Evolutionary conservation across 1,284 basidiomycete genomes (phyloP), one percentile per base, ranked within the genome.

Genomic region (Trametes polyzona): DNA sequence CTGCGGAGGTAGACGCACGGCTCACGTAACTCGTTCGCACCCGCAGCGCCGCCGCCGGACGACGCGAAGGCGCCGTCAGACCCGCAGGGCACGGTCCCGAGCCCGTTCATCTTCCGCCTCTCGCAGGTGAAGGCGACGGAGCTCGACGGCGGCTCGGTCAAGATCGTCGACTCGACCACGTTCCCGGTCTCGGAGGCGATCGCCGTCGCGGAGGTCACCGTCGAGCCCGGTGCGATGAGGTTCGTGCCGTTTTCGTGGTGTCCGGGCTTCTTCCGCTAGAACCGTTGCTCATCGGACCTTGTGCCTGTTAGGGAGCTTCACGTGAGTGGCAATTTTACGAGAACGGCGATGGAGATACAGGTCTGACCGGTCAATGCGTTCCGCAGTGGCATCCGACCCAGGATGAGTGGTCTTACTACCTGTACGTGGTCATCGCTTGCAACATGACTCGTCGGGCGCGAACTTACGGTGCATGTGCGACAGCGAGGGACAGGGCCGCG

Each of bases 361-460:
- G 41, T 24, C 48, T 43, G 23, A 33, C 3, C 24, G 40, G 4
- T 33, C 21, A 47, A 30, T 57, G 27, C 51, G 27, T 33, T 16
- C 27, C 6, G 14, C 55, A 90, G 83, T 91, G 88, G 87, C 88
- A 90, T 68, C 87, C 87, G 4, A 88, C 84, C 23, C 77, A 86
- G 67, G 81, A 83, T 62, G 86, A 88, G 71, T 88, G 86, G 86
- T 78, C 76, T 47, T 86, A 83, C 71, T 85, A 73, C 62, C 50
- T 78, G 76, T 78, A 49, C 30, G 74, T 63, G 16, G 19, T 8
- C 24, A 19, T 5, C 33, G 17, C 9, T 7, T 33, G 24, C 8
- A 8, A 9, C 7, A 2, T 29, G 11, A 16, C 27, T 21, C 10
- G 19, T 14, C 17, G 8, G n/a, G 32, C 35, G 29, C 47, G 41